These are phyloP conservation scores for Penicillium sp. DNA, from an alignment of 2,329 filamentous ascomycete genomes.

Conservation along the genomic window DNA sequence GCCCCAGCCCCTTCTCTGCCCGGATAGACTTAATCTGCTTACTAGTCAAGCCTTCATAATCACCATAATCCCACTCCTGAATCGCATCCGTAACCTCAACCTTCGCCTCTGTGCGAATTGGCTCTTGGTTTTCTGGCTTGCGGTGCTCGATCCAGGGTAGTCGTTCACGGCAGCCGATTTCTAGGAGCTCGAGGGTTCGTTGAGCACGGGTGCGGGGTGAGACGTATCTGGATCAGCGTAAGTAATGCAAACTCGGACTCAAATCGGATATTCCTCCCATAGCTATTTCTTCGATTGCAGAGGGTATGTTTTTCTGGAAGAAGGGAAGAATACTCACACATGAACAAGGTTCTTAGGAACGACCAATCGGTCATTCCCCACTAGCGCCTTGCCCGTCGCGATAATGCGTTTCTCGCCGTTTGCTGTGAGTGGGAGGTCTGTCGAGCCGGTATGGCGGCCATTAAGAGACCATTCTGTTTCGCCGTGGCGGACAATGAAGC, in stretches of 20 bases:
- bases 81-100: conserved; percentile 71
- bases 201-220: conserved; percentile 83
- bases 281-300: background rate
- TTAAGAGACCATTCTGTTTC: conserved; percentile 94
- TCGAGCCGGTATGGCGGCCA: conserved; percentile 78
- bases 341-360: conserved; percentile 78
- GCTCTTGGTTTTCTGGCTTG: conserved; percentile 33
- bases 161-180: conserved; percentile 66
- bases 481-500: conserved; percentile 84
- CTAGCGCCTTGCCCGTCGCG: conserved; percentile 78
- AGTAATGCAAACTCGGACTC: too few relatives aligned
- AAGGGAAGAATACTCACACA: conserved; percentile 58
- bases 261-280: background rate
- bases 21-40: conserved; percentile 64
- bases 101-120: conserved; percentile 56
- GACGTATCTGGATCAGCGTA: conserved; percentile 62
- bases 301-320: background rate
- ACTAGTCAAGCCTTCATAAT: conserved; percentile 79
- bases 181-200: conserved; percentile 83
- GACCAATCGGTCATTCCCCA: conserved; percentile 81
- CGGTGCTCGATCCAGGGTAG: conserved; percentile 65
- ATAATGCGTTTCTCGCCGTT: conserved; percentile 76
- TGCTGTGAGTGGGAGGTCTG: conserved; percentile 81
- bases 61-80: conserved; percentile 84
- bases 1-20: conserved; percentile 56